Percentiles rank a stretch among this genome's conserved stretches.
Evolutionary conservation across 371 early-diverging fungal species (phyloP).

Genomic region (Actinomucor elegans): DNA sequence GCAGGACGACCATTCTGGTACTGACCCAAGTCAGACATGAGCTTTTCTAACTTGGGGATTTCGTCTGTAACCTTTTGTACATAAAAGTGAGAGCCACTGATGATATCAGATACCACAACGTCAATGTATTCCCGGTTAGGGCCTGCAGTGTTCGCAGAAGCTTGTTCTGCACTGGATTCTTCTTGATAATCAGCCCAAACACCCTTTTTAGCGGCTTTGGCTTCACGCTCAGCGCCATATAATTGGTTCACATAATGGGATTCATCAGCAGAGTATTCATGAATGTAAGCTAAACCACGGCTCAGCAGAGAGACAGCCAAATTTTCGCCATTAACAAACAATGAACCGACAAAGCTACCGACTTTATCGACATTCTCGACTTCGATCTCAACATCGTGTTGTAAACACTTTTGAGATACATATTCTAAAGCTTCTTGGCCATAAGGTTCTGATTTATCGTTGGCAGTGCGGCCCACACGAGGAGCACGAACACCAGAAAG

Average conservation of each 20-base stretch:
- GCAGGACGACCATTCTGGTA: slow-evolving; percentile 55
- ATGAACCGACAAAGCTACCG: slow-evolving; percentile 86
- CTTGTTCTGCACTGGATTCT: slow-evolving; percentile 30
- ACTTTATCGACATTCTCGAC: slow-evolving; percentile 86
- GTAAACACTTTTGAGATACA: slow-evolving; percentile 67
- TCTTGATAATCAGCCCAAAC: slow-evolving; percentile 48
- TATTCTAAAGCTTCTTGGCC: slow-evolving; percentile 83
- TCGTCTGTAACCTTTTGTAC: slow-evolving; percentile 78
- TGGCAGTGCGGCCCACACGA: slow-evolving; percentile 62
- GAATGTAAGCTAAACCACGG: slow-evolving; percentile 79
- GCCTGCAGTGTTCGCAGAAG: slow-evolving; percentile 35
- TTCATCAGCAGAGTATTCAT: slow-evolving; percentile 85
- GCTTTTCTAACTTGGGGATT: slow-evolving; percentile 68
- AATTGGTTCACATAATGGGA: slow-evolving; percentile 68
- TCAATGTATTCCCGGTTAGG: slow-evolving; percentile 76
- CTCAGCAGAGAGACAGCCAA: slow-evolving; percentile 69
- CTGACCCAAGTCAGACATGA: slow-evolving; percentile 81
- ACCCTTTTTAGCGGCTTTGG: slow-evolving; percentile 66
- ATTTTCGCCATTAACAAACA: slow-evolving; percentile 73
- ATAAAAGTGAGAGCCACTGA: slow-evolving; percentile 69
- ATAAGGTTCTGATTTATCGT: slow-evolving; percentile 84
- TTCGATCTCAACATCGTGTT: slow-evolving; percentile 90
- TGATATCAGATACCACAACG: slow-evolving; percentile 83
- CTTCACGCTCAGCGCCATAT: slow-evolving; percentile 78
- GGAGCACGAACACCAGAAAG: slow-evolving; percentile 79